phyloP scores from a whole-genome alignment of 1,284 basidiomycete genomes.

The Stereum hirsutum region DNA sequence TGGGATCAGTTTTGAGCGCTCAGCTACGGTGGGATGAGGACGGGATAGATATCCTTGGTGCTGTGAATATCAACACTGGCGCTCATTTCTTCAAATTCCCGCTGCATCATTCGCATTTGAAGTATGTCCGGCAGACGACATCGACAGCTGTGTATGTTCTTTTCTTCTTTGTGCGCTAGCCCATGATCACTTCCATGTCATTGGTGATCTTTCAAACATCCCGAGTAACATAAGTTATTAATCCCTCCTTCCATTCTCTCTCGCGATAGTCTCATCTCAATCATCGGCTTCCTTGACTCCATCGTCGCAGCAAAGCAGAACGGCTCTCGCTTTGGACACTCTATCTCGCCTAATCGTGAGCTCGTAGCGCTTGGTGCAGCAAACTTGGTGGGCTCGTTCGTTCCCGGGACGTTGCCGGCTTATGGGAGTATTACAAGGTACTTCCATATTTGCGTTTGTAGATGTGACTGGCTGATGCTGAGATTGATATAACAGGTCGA shows the following conservation, averaged over 20 bases:
- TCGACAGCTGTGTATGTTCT: constrained; percentile 64
- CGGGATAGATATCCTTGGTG: constrained; percentile 78
- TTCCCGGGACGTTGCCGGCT: constrained; percentile 82
- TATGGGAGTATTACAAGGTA: constrained; percentile 84
- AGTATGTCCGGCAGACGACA: constrained; percentile 65
- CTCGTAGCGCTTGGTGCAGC: constrained; percentile 80
- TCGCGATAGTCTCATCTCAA: constrained; percentile 51
- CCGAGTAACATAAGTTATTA: too few relatives aligned
- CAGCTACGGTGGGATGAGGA: constrained; percentile 67
- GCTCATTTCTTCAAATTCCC: constrained; percentile 62
- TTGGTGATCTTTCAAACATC: too few relatives aligned
- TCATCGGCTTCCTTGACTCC: constrained; percentile 75
- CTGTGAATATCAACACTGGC: constrained; percentile 55
- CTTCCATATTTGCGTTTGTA: constrained; percentile 3
- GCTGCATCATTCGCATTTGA: constrained; percentile 45
- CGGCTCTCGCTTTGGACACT: constrained; percentile 73
- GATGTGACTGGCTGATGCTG: constrained; percentile 1
- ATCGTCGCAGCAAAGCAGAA: constrained; percentile 88
- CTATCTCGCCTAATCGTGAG: constrained; percentile 88
- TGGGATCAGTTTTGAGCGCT: constrained; percentile 53
- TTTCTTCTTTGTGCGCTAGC: constrained; percentile 1
- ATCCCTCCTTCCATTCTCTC: neutral
- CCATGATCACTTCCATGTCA: constrained; percentile 4
- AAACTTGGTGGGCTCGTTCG: constrained; percentile 72
- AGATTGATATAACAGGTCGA: constrained; percentile 40